Conservation (phyloP, 257 asterid species). For the Osmanthus fragrans region DNA sequence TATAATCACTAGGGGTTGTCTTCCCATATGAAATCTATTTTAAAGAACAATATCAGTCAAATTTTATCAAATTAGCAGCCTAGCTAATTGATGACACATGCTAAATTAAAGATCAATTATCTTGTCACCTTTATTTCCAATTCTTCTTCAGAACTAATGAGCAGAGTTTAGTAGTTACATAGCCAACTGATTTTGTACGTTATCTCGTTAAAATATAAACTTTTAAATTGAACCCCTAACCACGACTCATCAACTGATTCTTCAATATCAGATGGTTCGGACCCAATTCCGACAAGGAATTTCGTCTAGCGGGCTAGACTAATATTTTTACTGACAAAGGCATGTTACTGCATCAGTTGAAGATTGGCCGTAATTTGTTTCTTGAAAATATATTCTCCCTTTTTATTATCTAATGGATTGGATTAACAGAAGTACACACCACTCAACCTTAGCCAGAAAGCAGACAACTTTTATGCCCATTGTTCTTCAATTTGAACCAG, state of each 20-base stretch:
- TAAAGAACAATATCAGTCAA: background rate
- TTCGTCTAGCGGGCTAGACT: background rate
- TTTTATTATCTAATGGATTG: background rate
- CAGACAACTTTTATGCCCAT: slow-evolving; percentile 9
- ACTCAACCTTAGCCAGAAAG: background rate
- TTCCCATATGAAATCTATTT: slow-evolving; percentile 90
- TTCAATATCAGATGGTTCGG: background rate
- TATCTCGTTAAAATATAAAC: background rate
- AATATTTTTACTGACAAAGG: background rate
- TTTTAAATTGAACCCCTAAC: background rate
- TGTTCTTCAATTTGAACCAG: background rate
- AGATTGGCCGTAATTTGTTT: background rate
- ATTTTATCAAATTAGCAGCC: background rate
- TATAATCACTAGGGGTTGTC: slow-evolving; percentile 82
- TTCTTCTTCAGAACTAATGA: background rate
- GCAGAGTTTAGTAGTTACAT: background rate
- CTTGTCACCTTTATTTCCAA: too few relatives aligned
- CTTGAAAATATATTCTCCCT: background rate
- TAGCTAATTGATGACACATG: background rate
- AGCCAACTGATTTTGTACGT: background rate
- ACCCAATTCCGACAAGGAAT: background rate
- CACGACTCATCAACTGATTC: background rate
- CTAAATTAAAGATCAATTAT: too few relatives aligned
- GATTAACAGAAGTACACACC: background rate
- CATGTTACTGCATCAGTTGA: background rate